Evolutionary conservation across 768 basidiomycete genomes (phyloP), one percentile per base, ranked within the genome.

Genomic region (Exidia glandulosa): DNA sequence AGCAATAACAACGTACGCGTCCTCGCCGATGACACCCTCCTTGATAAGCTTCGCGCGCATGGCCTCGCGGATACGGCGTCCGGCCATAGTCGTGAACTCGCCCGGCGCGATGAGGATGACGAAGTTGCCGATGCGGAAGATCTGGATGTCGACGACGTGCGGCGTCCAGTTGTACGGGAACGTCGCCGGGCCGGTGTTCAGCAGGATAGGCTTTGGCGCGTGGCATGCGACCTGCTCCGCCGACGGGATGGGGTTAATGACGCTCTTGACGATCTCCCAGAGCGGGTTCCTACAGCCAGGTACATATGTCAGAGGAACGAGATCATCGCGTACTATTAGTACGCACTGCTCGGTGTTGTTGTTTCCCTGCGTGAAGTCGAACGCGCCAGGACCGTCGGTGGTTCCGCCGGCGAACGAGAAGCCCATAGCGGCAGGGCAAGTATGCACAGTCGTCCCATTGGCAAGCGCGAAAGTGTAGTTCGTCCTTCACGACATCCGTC

Each of bases 81-180:
- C 88, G 37, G 87, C 77, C 89, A 90, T 90, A 2, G 89, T 91
- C 4, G 88, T 90, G 60, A 88, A 70, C 69, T 91, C 89, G 32
- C 87, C 86, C 19, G 88, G 87, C 66, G 89, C 80, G 63, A 88
- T 77, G 60, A 88, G 75, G 70, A 89, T 83, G 58, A 89, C 85
- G 62, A 89, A 77, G 61, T 87, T 84, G 41, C 89, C 89, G 33
- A 85, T 77, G 37, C 87, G 86, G 59, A 89, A 73, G 76, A 89
- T 84, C 72, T 90, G 89, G 54, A 89, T 75, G 66, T 88, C 82
- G 52, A 90, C 87, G 1, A 81, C 85, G 66, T 76, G 79, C 1
- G 87, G 84, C 10, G 85, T 77, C 90, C 89, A 90, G 59, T 81
- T 76, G 67, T 91, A 90, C 14, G 88, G 89, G 6, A 66, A 64